Conservation (phyloP, 345 rosid species). For the Acer saccharum region DNA sequence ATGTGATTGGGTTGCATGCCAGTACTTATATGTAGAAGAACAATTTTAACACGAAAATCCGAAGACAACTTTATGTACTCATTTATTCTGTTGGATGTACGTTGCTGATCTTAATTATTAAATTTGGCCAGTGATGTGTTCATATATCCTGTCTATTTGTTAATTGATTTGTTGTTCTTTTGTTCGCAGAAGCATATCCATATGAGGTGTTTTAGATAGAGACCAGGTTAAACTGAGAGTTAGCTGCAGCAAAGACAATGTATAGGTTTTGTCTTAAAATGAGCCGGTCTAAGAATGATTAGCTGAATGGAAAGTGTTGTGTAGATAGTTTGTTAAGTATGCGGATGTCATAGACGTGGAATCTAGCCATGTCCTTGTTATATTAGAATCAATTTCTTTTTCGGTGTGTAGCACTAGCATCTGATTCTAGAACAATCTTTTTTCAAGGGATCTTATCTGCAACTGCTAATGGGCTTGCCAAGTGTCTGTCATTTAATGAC, state of each 20-base stretch:
- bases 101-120: background rate
- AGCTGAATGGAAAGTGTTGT: background rate
- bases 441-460: too few species aligned
- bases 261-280: background rate
- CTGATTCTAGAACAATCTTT: background rate
- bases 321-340: background rate
- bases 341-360: background rate
- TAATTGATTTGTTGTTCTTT: background rate
- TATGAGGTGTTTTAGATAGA: background rate
- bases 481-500: background rate
- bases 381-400: background rate
- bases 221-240: background rate
- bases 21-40: background rate
- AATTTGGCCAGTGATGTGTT: too few species aligned
- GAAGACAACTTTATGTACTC: background rate
- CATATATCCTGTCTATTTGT: background rate
- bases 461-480: background rate
- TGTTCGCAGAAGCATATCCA: background rate
- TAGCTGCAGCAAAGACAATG: background rate
- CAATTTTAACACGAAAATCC: background rate
- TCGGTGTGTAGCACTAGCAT: background rate
- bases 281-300: background rate
- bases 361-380: background rate
- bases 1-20: background rate
- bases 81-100: background rate